These are phyloP conservation scores for Dimocarpus longan DNA, from an alignment of 345 rosid genomes.

Conservation along the genomic window DNA sequence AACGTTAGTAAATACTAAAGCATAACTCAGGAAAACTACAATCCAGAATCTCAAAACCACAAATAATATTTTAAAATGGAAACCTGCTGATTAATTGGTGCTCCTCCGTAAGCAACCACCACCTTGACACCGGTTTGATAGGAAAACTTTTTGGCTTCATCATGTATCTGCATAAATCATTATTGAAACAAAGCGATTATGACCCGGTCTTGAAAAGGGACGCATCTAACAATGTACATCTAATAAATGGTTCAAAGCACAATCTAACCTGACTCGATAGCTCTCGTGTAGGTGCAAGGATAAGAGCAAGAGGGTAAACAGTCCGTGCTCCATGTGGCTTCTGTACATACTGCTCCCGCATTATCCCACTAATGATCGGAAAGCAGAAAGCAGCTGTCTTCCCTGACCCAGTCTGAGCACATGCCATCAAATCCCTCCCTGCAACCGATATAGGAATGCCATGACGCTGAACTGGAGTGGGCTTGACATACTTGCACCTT, in stretches of 20 bases:
- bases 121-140: constrained; percentile 98
- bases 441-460: constrained; percentile 55
- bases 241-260: constrained; percentile 2
- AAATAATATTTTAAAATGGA: background rate
- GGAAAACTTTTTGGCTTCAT: constrained; percentile 91
- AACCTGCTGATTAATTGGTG: constrained; percentile 92
- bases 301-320: constrained; percentile 87
- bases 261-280: constrained; percentile 82
- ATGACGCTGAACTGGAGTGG: constrained; percentile 65
- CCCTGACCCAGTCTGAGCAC: constrained; percentile 72
- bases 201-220: too few species aligned
- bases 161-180: constrained; percentile 73
- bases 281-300: constrained; percentile 96
- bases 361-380: constrained; percentile 63
- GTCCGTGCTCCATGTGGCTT: constrained; percentile 58
- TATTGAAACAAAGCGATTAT: background rate
- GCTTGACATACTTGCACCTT: constrained; percentile 66
- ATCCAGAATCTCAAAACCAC: background rate
- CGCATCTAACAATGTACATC: constrained; percentile 14
- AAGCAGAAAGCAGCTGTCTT: constrained; percentile 74
- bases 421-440: constrained; percentile 68
- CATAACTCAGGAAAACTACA: constrained; percentile 9
- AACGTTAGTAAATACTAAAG: too few species aligned
- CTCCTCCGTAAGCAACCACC: constrained; percentile 98
- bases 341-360: constrained; percentile 49